Evolutionary conservation across 306 rosid genomes (phyloP).

Genomic region (Cicer chorassanicum): DNA sequence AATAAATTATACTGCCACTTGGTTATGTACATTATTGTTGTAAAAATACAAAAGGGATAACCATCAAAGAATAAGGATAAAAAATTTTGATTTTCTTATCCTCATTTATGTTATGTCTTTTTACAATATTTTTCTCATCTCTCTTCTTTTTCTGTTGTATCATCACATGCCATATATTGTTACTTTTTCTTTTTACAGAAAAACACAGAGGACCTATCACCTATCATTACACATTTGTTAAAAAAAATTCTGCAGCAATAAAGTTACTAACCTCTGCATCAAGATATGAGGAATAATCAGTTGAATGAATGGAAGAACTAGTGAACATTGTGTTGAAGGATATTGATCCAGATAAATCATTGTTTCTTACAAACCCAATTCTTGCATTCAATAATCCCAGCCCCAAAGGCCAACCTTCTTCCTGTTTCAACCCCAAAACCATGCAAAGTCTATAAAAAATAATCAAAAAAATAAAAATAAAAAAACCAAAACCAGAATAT

Average conservation of each 20-base stretch:
- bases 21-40: background rate
- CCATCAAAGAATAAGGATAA: background rate
- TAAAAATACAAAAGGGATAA: conserved; percentile 7
- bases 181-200: background rate
- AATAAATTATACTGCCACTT: background rate
- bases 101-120: too few species aligned
- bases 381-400: conserved; percentile 66
- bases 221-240: background rate
- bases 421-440: conserved; percentile 49
- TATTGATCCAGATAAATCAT: conserved; percentile 62
- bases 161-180: background rate
- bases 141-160: background rate
- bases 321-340: conserved; percentile 79
- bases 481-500: background rate
- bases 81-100: background rate
- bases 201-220: background rate
- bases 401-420: conserved; percentile 92
- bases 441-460: background rate
- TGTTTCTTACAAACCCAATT: conserved; percentile 60
- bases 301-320: conserved; percentile 55
- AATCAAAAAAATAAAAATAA: background rate
- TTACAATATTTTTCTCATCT: background rate
- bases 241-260: background rate
- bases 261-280: conserved; percentile 60
- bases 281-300: conserved; percentile 67